phyloP scores from a whole-genome alignment of 352 stramenopile species.

The Peronospora belbahrii region DNA sequence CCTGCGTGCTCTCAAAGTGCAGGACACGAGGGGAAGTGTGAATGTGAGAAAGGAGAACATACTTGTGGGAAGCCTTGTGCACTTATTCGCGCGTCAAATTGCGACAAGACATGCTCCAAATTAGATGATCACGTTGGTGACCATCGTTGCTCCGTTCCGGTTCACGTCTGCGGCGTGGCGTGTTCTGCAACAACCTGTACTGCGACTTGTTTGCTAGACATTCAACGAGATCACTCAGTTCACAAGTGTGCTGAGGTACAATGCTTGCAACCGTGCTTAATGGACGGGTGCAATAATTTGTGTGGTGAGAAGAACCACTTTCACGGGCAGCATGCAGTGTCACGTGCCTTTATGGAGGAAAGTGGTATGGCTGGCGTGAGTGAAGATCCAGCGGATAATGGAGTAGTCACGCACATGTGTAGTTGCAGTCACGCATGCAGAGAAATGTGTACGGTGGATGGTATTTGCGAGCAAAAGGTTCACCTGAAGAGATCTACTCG shows the following conservation, averaged over 20 bases:
- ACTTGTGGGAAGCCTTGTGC: constrained; percentile 37
- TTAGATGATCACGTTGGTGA: constrained; percentile 22
- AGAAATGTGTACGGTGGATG: constrained; percentile 37
- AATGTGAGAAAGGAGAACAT: constrained; percentile 48
- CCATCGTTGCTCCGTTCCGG: constrained; percentile 42
- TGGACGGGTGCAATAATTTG: constrained; percentile 31
- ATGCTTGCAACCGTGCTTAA: constrained; percentile 41
- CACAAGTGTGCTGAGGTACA: constrained; percentile 51
- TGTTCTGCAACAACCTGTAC: constrained; percentile 36
- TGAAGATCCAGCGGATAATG: neutral
- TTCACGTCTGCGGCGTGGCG: constrained; percentile 41
- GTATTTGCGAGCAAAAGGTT: constrained; percentile 57
- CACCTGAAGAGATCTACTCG: constrained; percentile 42
- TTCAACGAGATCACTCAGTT: constrained; percentile 31
- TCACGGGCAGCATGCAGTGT: constrained; percentile 24
- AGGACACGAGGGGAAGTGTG: constrained; percentile 49
- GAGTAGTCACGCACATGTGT: constrained; percentile 37
- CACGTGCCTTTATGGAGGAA: constrained; percentile 15
- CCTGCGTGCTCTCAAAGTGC: constrained; percentile 32
- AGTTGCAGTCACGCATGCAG: constrained; percentile 28
- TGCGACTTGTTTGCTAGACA: constrained; percentile 31
- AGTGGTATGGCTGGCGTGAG: constrained; percentile 3
- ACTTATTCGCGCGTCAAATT: constrained; percentile 33
- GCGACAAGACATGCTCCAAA: constrained; percentile 32
- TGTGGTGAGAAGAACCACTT: constrained; percentile 50